Evolutionary conservation across 2,329 filamentous ascomycete genomes (phyloP), one percentile per base, ranked within the genome.

Genomic region (Scopulariopsis brevicaulis): DNA sequence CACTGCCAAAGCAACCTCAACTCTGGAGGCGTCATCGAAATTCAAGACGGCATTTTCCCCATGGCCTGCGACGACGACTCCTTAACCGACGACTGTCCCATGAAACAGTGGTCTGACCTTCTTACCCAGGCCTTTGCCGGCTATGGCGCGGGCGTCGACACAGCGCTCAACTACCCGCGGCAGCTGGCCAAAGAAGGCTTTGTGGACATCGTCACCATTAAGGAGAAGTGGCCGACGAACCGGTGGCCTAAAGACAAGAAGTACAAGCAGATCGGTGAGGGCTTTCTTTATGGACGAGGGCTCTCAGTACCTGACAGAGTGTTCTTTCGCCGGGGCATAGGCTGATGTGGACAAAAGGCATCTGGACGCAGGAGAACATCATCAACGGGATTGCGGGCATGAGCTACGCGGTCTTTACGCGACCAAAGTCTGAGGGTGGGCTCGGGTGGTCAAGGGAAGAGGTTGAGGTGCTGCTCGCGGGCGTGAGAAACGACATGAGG

Each of bases 131-230:
- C 67, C 1, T 67, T 68, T 4, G 60, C 54, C 1, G 63, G 65
- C 2, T 62, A 72, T 7, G 66, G 67, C 0, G n/a, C 67, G 71
- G 1, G 61, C 66, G 1, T 63, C 66, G 8, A 67, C 37, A 68
- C 66, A 22, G 68, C 66, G 0, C 63, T 63, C 0, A 51, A 58
- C 0, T 71, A 71, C 54, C 66, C 65, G 54, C 60, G 69, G 52
- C 72, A 74, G 58, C 71, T 83, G 63, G 67, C 69, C 2, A 75
- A 77, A 14, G 78, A 75, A 0, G 82, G 82, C 0, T 84, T 84
- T 60, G 68, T 72, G 52, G 73, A 82, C 58, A 74, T 84, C 0
- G 67, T 67, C 0, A 74, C 81, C 63, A 67, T 72, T 1, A 63
- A 76, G 6, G 77, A 72, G 63, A 77, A 75, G 64, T 75, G 79